These are phyloP conservation scores for Dicorynia guianensis DNA, from an alignment of 306 rosid species.

Conservation along the genomic window DNA sequence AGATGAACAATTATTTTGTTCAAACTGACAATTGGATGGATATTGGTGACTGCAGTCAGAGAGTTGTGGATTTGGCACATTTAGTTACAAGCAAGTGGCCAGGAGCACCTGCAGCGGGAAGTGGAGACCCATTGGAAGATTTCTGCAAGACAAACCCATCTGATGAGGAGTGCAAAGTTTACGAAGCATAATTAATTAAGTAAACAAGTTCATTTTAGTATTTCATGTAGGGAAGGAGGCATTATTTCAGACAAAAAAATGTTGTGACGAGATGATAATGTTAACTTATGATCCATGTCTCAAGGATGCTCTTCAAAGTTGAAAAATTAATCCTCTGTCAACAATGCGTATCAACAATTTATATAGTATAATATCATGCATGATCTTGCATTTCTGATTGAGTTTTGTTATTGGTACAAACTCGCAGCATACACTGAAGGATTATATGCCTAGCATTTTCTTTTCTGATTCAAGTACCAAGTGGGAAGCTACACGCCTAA, in stretches of 20 bases:
- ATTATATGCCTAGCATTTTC: no score
- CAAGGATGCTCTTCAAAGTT: conserved; percentile 11
- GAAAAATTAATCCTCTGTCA: conserved; percentile 33
- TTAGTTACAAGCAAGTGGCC: conserved; percentile 92
- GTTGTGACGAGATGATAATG: no score
- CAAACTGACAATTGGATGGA: no score
- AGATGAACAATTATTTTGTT: no score
- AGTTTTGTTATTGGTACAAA: no score
- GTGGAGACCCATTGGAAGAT: conserved; percentile 95
- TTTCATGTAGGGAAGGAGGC: not conserved
- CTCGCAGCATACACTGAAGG: no score
- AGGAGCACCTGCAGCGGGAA: conserved; percentile 52
- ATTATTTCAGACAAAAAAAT: conserved; percentile 5
- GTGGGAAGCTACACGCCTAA: not conserved
- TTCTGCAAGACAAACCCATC: conserved; percentile 94
- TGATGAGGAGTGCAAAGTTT: conserved; percentile 95
- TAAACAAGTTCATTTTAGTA: conserved; percentile 16
- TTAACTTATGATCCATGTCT: no score
- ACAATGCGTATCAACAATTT: conserved; percentile 34
- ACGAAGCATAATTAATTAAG: conserved; percentile 62
- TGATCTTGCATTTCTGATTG: conserved; percentile 30
- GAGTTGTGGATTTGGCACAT: conserved; percentile 98
- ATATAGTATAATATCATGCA: no score
- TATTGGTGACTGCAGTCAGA: conserved; percentile 71
- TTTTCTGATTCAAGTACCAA: not conserved